These are phyloP conservation scores for Aplosporella prunicola DNA, from an alignment of 2,329 filamentous ascomycete species.

Conservation along the genomic window DNA sequence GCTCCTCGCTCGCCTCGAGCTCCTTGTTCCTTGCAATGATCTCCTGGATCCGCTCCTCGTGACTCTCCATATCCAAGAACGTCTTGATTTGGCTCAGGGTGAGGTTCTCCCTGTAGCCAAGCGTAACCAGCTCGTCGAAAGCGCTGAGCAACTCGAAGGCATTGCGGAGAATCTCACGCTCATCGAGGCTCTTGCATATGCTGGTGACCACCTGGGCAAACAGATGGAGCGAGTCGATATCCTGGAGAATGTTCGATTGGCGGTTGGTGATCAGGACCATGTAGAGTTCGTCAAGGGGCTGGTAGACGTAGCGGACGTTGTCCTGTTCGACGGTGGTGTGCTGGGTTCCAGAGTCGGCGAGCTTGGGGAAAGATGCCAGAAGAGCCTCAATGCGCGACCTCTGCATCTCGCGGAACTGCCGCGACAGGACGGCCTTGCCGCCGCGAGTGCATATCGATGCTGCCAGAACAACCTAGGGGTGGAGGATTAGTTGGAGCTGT, in stretches of 20 bases:
- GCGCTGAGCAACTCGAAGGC: constrained; percentile 93
- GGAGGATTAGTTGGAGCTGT: neutral
- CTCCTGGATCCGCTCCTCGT: constrained; percentile 97
- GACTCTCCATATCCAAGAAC: constrained; percentile 97
- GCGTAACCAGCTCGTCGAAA: constrained; percentile 92
- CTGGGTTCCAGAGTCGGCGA: constrained; percentile 90
- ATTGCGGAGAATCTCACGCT: constrained; percentile 89
- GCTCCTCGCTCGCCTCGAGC: constrained; percentile 92
- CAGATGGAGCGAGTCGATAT: constrained; percentile 95
- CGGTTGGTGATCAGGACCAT: constrained; percentile 99
- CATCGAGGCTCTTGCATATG: constrained; percentile 91
- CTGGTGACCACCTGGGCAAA: constrained; percentile 96
- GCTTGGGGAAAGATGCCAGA: constrained; percentile 93
- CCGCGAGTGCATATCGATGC: constrained; percentile 98
- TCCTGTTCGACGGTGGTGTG: constrained; percentile 98
- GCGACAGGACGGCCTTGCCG: constrained; percentile 94
- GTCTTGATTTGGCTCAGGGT: constrained; percentile 97
- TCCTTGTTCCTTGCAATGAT: constrained; percentile 99
- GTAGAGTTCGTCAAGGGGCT: constrained; percentile 97
- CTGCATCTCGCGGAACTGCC: constrained; percentile 96
- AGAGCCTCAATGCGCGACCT: constrained; percentile 93
- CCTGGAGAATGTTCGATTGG: constrained; percentile 97
- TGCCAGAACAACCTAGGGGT: constrained; percentile 79
- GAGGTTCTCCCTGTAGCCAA: constrained; percentile 93
- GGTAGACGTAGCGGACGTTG: constrained; percentile 98